Base-by-base conservation (phyloP, 768 basidiomycete genomes). In the Tremella fuciformis region DNA sequence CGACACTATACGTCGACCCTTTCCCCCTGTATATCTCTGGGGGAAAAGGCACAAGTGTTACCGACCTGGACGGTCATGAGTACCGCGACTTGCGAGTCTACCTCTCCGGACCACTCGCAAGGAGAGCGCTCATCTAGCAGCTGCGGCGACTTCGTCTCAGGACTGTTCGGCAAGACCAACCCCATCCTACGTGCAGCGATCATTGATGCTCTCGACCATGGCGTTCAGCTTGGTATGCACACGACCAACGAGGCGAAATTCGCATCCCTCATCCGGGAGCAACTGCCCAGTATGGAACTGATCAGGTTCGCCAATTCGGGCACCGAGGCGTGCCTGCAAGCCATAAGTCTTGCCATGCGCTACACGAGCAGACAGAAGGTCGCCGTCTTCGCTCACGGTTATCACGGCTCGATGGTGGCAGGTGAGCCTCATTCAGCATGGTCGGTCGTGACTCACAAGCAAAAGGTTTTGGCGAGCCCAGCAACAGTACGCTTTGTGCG, bases 301-400 rank as follows among this genome's bases (percentile, higher is more conserved):
- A 21, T 66, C 8, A 49, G 65, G 15, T 66, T 59, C 55, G 46
- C 61, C n/a, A 66, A 66, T 34, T 66, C 65, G 1, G 65, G 58
- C 11, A 66, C 65, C 11, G 65, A 66, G 34, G 65, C 65, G 3
- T 59, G 61, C 24, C 52, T 63, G 16, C 53, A 59, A 26, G 53
- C 57, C 2, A 62, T 66, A 7, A 55, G 54, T 6, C 39, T 54
- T 39, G 57, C 58, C 1, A 25, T 62, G 25, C 52, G 57, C 13
- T 55, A 60, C 44, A 66, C 65, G 1, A 8, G 34, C 3, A 7
- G 61, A 50, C 34, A n/a, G n/a, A n/a, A n/a, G n/a, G n/a, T n/a
- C n/a, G n/a, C n/a, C n/a, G n/a, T n/a, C n/a, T n/a, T n/a, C n/a
- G n/a, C n/a, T n/a, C n/a, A n/a, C n/a, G n/a, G n/a, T n/a, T n/a